Percentiles rank a stretch among this genome's conserved stretches.
phyloP scores from a whole-genome alignment of 108 stramenopile species.

The Epipyxis sp. region DNA sequence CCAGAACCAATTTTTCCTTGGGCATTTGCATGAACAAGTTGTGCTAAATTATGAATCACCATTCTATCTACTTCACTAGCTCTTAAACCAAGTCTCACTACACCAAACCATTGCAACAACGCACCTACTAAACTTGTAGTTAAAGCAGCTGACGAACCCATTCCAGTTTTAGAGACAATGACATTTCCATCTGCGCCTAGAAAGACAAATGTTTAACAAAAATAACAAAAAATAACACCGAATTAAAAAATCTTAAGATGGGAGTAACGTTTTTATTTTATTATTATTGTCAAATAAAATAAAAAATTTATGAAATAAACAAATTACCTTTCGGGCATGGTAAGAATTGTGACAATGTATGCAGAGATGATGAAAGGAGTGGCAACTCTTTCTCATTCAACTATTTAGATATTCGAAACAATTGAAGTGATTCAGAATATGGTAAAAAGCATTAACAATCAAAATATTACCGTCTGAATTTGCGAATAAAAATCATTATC shows the following conservation, averaged over 20 bases:
- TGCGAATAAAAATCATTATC: conserved; percentile 97
- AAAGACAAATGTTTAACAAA: background rate
- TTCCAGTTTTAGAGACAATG: conserved; percentile 79
- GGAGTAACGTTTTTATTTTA: too few species aligned
- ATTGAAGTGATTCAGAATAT: too few species aligned
- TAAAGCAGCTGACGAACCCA: conserved; percentile 86
- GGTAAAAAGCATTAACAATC: too few species aligned
- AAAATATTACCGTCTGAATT: too few species aligned
- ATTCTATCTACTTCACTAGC: conserved; percentile 36
- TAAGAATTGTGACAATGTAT: conserved; percentile 68
- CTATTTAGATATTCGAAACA: too few species aligned
- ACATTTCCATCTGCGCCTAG: conserved; percentile 48
- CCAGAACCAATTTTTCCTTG: conserved; percentile 96
- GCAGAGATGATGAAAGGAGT: conserved; percentile 61
- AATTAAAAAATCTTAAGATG: too few species aligned
- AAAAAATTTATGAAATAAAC: background rate
- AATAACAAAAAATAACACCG: conserved; percentile 41
- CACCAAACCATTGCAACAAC: conserved; percentile 38
- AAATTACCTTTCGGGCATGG: conserved; percentile 58
- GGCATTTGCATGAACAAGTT: conserved; percentile 83
- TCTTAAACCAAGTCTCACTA: conserved; percentile 38
- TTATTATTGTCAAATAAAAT: too few species aligned
- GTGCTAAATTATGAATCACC: conserved; percentile 77
- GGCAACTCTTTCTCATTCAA: conserved; percentile 55
- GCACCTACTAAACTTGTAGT: conserved; percentile 79